Evolutionary conservation across 2,329 filamentous ascomycete species (phyloP), one percentile per base, ranked within the genome.

Genomic region (Magnaporthiopsis incrustans): DNA sequence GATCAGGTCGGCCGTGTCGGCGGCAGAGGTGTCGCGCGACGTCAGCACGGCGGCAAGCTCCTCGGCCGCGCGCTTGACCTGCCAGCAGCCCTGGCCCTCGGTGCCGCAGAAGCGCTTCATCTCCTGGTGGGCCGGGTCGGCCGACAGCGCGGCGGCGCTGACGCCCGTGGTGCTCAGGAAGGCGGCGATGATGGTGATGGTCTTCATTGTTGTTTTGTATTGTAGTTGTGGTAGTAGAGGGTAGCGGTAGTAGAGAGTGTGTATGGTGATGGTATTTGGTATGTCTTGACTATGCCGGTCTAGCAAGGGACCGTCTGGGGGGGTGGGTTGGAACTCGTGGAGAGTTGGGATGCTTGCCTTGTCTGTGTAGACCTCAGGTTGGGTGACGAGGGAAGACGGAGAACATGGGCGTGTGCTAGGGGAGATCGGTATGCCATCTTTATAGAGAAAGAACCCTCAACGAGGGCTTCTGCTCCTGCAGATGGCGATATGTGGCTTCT

Each of bases 21-120:
- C 38, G 60, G 62, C 57, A 4, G 67, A 25, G 53, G 50, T 56
- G 53, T 44, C 61, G 32, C 33, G 32, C 22, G 53, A 4, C 26
- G 35, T 53, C 8, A 63, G 33, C 56, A 64, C 66, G 6, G 62
- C 62, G 61, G 65, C 61, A 25, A 68, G 65, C 35, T 65, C 67
- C 14, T 65, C 64, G 56, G 66, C 65, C 0, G 65, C 57, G 27
- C 67, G 67, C 65, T 67, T 67, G 60, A 67, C 66, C 65, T 66
- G 67, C 65, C 65, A 68, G 66, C 67, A 68, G 35, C 64, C 57
- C 66, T 68, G 59, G 62, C 67, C 67, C 15, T 26, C 18, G 18
- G 18, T n/a, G n/a, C 32, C 14, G 61, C 67, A 68, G 62, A 62
- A 66, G 58, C 57, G 58, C 44, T 62, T 33, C 27, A 66, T 64